These are phyloP conservation scores for Magnolia kwangsiensis DNA, from an alignment of 164 flowering plant genomes.

Conservation along the genomic window DNA sequence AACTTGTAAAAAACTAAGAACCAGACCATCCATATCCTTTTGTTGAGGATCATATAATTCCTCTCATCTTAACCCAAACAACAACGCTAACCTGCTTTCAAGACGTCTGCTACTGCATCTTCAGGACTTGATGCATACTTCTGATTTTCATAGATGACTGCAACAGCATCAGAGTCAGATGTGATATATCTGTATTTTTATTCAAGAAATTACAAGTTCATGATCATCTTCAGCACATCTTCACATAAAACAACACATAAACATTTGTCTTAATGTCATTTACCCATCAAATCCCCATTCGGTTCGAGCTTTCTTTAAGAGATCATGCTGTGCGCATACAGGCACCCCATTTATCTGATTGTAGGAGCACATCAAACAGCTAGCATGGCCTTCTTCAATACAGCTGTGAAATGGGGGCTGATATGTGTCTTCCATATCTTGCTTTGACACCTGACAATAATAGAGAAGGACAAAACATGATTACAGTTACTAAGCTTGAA, in stretches of 20 bases:
- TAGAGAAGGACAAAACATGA: too few relatives aligned
- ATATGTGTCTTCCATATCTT: too few relatives aligned
- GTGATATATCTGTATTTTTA: conserved; percentile 64
- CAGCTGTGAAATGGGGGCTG: conserved; percentile 87
- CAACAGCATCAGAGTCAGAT: conserved; percentile 97
- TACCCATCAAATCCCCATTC: conserved; percentile 94
- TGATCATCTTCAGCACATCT: not conserved
- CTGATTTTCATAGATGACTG: conserved; percentile 73
- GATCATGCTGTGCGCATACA: conserved; percentile 61
- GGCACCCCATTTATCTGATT: conserved; percentile 85
- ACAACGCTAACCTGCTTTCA: conserved; percentile 67
- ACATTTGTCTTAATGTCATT: conserved; percentile 1
- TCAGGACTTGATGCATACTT: conserved; percentile 48
- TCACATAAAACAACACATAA: not conserved
- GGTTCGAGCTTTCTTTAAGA: conserved; percentile 54
- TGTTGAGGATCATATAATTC: too few relatives aligned
- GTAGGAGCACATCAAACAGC: conserved; percentile 97
- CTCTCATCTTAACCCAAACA: not conserved
- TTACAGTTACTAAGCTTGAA: too few relatives aligned
- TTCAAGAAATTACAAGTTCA: not conserved
- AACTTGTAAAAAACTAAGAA: too few relatives aligned
- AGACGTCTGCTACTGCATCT: conserved; percentile 79
- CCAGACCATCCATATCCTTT: too few relatives aligned
- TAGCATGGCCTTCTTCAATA: conserved; percentile 76
- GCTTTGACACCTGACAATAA: too few relatives aligned